Base-by-base conservation (phyloP, 345 rosid genomes). In the Ceriops zippeliana region DNA sequence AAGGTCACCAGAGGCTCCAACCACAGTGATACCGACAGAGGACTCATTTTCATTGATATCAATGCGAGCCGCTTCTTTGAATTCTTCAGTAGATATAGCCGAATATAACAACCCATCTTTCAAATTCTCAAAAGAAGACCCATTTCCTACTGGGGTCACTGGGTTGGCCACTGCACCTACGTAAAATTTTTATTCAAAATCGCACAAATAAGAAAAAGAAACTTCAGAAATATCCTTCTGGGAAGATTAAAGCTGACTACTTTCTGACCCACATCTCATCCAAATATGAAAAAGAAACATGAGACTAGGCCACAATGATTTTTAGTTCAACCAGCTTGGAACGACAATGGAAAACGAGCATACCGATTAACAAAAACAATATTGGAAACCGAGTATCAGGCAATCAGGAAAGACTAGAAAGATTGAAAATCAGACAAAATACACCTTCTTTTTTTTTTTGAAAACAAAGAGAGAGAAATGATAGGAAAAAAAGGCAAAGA, bases 1-100 rank as follows among this genome's bases (percentile, higher is more conserved):
- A 77, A 95, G 99, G 84, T 95, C 99, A 77, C 99, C 99, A 62
- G 99, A 95, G 49, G 99, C 99, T 73, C 99, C 99, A 68, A 95
- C 96, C 22, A 95, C 90, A 0, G 96, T 87, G 51, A 95, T 95
- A 73, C 96, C 90, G 75, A 95, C 97, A 49, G 96, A 78, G 34
- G 96, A 83, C 81, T 82, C 89, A 53, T 70, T 81, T 58, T 70
- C 71, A 74, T 72, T 79, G 47, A 31, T n/a, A 78, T 84, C 85
- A 72, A 82, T 83, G 52, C 60, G 76, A 61, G 67, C 80, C 56
- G 63, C 75, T 77, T 77, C 84, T 26, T 75, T 81, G 31, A 56
- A 68, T 75, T 82, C 82, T 68, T 81, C 81, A 7, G 80, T 62
- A 62, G 90, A 77, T 1, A 76, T 54, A 58, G 67, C 80, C 11